Base-by-base conservation (phyloP, 2,329 filamentous ascomycete genomes). In the Xylariales sp. region DNA sequence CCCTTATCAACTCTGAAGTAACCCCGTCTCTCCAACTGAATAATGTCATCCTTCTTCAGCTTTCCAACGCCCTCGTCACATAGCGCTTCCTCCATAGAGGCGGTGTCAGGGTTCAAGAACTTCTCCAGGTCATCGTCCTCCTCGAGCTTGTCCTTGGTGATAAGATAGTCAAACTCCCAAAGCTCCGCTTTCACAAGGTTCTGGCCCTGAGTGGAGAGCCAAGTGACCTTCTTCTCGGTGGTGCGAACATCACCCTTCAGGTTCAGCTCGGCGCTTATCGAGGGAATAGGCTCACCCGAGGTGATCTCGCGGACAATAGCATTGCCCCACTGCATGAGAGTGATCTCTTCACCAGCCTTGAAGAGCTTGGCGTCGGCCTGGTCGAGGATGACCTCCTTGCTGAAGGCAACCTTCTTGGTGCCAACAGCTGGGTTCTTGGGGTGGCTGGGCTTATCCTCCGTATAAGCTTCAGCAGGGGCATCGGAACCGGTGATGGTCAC, bases 311-410 rank as follows among this genome's bases (percentile, higher is more conserved):
- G 78, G 17, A 93, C 85, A 48, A 89, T 78, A 11, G 85, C 88
- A 55, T 95, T 94, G 51, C 91, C 93, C 91, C 91, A 97, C 61
- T 85, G 85, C 91, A 96, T 96, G 29, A 96, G 74, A 0, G 91
- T 96, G 53, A 97, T 87, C 63, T 96, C 90, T 68, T 97, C 91
- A 56, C 84, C 82, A 43, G 84, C 74, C 52, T 80, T 84, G 66
- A 96, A 94, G 18, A 76, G 76, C 59, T 83, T 83, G 44, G 84
- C 88, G 53, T 97, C 91, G 31, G 75, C 85, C 64, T 96, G 91
- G 58, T 96, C 91, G 37, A 97, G 69, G 43, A 93, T 69, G 48
- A 96, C 71, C 45, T 81, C 75, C 40, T 76, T 75, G 56, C 85
- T 86, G 61, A 83, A 94, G 18, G 79, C 74, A 5, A 95, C 87